A percentile compares a stretch with the other conserved stretches of the same genome.
phyloP scores from a whole-genome alignment of 352 stramenopile species.

The Blastocystis sp. region DNA sequence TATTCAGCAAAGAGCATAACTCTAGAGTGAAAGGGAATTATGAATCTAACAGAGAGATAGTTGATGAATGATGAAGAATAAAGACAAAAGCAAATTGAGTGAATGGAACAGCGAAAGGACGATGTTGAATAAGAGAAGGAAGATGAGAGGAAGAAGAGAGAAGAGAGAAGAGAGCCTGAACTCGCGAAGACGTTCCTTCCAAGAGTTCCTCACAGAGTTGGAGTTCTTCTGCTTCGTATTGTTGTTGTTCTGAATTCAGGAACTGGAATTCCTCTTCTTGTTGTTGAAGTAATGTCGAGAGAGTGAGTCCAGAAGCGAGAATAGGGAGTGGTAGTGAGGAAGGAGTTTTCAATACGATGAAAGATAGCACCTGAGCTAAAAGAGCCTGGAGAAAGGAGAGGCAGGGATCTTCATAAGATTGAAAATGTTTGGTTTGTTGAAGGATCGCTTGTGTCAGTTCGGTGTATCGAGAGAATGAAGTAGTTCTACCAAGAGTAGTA shows the following conservation, averaged over 20 bases:
- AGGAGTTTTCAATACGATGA: background rate
- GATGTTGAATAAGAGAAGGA: background rate
- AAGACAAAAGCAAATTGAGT: background rate
- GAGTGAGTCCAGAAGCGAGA: background rate
- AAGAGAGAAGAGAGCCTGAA: background rate
- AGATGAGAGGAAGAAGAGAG: background rate
- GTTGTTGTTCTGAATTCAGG: background rate
- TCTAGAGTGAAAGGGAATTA: background rate
- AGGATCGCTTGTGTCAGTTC: too few species aligned
- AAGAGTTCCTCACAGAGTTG: background rate
- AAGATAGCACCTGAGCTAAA: background rate
- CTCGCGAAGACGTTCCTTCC: background rate
- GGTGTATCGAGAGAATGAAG: too few species aligned
- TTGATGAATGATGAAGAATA: background rate
- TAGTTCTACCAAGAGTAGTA: background rate
- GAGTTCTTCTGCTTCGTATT: background rate
- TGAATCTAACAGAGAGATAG: background rate
- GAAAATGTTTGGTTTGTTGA: too few species aligned
- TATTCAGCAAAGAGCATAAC: background rate
- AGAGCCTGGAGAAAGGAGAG: background rate
- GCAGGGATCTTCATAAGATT: too few species aligned
- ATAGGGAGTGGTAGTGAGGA: background rate
- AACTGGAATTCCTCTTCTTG: background rate
- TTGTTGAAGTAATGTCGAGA: background rate
- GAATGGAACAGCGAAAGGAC: background rate